A percentile compares a stretch with the other conserved stretches of the same genome.
Evolutionary conservation across 2,329 filamentous ascomycete species (phyloP).

Genomic region (Claviceps pusilla): DNA sequence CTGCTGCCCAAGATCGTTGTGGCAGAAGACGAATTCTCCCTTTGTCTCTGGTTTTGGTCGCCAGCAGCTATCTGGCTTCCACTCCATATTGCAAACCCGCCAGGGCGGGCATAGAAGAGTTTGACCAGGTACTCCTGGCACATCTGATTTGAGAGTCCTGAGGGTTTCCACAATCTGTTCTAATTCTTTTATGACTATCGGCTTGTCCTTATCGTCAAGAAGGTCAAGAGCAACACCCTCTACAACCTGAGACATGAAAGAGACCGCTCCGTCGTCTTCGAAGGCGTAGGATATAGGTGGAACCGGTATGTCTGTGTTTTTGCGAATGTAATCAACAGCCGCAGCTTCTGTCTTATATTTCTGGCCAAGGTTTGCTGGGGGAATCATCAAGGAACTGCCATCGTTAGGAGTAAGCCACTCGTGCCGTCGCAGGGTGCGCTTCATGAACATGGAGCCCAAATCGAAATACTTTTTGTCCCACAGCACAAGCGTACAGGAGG

Average conservation of each 20-base stretch:
- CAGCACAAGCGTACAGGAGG: too few species aligned
- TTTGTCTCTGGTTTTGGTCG: neutral
- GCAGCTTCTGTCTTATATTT: neutral
- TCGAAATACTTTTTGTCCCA: too few species aligned
- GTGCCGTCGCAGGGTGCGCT: too few species aligned
- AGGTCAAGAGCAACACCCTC: slow-evolving; percentile 3
- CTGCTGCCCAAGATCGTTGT: slow-evolving; percentile 6
- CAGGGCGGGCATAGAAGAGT: slow-evolving; percentile 3
- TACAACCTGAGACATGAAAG: slow-evolving; percentile 1
- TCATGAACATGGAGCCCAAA: too few species aligned
- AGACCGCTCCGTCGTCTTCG: slow-evolving; percentile 7
- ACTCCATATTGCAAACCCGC: too few species aligned
- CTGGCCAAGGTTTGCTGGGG: too few species aligned
- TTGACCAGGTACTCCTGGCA: slow-evolving; percentile 6
- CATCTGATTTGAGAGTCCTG: slow-evolving; percentile 1
- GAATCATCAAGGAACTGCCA: too few species aligned
- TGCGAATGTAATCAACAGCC: neutral
- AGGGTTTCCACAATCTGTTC: slow-evolving; percentile 1
- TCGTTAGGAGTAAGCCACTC: too few species aligned
- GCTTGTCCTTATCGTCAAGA: slow-evolving; percentile 2
- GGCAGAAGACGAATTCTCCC: slow-evolving; percentile 8
- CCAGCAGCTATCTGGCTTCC: too few species aligned
- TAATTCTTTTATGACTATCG: slow-evolving; percentile 1
- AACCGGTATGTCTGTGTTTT: slow-evolving; percentile 6
- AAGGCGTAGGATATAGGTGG: slow-evolving; percentile 2